Conservation (phyloP, 2,329 filamentous ascomycete genomes). For the Penicillium sp. region DNA sequence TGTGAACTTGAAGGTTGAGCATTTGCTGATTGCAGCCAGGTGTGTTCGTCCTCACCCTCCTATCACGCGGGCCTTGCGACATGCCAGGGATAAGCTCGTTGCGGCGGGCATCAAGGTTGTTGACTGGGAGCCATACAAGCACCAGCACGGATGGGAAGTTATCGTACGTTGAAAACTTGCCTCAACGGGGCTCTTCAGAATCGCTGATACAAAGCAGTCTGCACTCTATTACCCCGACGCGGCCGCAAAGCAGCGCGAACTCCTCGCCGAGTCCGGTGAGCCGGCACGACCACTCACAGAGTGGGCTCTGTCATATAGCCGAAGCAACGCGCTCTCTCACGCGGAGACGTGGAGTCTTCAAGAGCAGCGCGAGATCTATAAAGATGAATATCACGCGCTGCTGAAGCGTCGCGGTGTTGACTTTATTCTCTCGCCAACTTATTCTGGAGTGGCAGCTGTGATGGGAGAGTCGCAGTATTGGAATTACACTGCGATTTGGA, state of each 20-base stretch:
- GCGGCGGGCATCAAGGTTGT: constrained; percentile 49
- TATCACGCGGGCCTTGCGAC: constrained; percentile 17
- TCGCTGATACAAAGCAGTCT: constrained; percentile 35
- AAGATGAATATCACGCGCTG: constrained; percentile 34
- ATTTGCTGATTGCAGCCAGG: constrained; percentile 9
- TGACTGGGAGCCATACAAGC: constrained; percentile 38
- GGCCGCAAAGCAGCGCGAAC: constrained; percentile 31
- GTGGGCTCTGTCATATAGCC: constrained; percentile 36
- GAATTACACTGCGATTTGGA: constrained; percentile 40
- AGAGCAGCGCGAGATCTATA: constrained; percentile 28
- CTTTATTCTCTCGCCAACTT: constrained; percentile 34
- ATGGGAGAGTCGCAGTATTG: constrained; percentile 38
- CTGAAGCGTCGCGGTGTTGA: constrained; percentile 32
- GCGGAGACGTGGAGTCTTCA: constrained; percentile 32
- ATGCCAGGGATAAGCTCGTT: constrained; percentile 30
- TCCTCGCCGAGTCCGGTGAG: constrained; percentile 42
- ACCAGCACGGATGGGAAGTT: constrained; percentile 36
- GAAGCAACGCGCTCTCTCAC: constrained; percentile 24
- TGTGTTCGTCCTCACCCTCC: constrained; percentile 66
- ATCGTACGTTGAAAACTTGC: constrained; percentile 25
- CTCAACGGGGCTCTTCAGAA: constrained; percentile 6
- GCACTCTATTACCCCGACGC: constrained; percentile 53
- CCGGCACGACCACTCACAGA: constrained; percentile 49
- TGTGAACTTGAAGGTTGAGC: neutral
- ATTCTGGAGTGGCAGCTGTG: constrained; percentile 30